Conservation (phyloP, 2,329 filamentous ascomycete species). For the Epichloe typhina region DNA sequence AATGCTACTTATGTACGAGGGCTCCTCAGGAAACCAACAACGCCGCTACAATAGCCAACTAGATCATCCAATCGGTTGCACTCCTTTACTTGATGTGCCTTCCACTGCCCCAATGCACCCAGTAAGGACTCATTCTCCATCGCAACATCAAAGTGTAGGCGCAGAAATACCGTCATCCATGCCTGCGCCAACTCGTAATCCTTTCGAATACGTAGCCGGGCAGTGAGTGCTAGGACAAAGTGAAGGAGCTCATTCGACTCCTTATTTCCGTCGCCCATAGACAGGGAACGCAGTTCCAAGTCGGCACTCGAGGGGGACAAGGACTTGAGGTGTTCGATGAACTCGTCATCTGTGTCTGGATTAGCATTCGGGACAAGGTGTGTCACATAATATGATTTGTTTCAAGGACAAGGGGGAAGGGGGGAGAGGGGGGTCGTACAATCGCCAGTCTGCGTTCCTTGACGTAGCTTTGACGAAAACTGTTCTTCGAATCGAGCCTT, state of each 20-base stretch:
- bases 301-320: conserved; percentile 73
- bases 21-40: conserved; percentile 66
- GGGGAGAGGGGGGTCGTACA: conserved; percentile 33
- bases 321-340: conserved; percentile 67
- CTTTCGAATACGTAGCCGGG: conserved; percentile 49
- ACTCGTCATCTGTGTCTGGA: conserved; percentile 37
- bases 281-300: conserved; percentile 75
- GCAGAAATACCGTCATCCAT: conserved; percentile 93
- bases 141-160: conserved; percentile 54
- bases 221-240: conserved; percentile 73
- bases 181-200: conserved; percentile 93
- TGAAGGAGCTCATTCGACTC: conserved; percentile 57
- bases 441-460: conserved; percentile 39
- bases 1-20: conserved; percentile 22
- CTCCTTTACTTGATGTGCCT: conserved; percentile 58
- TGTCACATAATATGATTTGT: not conserved
- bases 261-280: conserved; percentile 29
- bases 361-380: conserved; percentile 9
- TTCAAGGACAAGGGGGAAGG: no score
- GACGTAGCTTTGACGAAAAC: conserved; percentile 44
- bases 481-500: conserved; percentile 41
- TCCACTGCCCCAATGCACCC: conserved; percentile 54
- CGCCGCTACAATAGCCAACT: conserved; percentile 78
- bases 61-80: conserved; percentile 57
- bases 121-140: conserved; percentile 40